phyloP scores from a whole-genome alignment of 805 yeast species.

The Starmerella kuoi region DNA sequence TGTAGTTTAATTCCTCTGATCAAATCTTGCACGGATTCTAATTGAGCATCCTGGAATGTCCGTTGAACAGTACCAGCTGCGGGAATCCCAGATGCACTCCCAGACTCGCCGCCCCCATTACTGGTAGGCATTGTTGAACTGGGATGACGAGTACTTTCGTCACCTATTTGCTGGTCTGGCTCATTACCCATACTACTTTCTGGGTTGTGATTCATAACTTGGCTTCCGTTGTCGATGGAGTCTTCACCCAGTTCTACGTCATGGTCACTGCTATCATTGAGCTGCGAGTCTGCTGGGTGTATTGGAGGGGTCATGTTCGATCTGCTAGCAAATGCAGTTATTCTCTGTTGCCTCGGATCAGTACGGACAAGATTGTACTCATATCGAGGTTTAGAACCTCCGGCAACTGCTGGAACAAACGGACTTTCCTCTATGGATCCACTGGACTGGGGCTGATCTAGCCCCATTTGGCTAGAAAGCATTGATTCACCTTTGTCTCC shows the following conservation, averaged over 20 bases:
- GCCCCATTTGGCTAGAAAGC: not conserved
- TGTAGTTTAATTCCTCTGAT: conserved; percentile 38
- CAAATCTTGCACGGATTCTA: conserved; percentile 38
- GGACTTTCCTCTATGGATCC: too few relatives aligned
- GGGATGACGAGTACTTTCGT: not conserved
- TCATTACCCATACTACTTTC: too few relatives aligned
- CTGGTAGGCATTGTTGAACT: not conserved
- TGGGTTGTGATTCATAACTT: not conserved
- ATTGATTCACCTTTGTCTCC: not conserved
- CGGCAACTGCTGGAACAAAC: not conserved
- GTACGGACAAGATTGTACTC: conserved; percentile 63
- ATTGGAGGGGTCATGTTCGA: not conserved
- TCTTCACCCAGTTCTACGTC: not conserved
- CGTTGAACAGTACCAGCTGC: not conserved
- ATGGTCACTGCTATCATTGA: not conserved
- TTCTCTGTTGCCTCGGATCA: conserved; percentile 50
- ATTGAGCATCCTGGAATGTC: conserved; percentile 7
- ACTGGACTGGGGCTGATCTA: not conserved
- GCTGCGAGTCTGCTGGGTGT: too few relatives aligned
- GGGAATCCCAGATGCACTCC: not conserved
- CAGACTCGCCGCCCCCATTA: not conserved
- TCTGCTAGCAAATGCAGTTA: conserved; percentile 30
- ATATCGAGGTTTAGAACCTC: conserved; percentile 24
- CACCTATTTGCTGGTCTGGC: not conserved
- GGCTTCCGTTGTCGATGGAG: not conserved